Base-by-base conservation (phyloP, 768 basidiomycete genomes). In the Boletellus ananas region DNA sequence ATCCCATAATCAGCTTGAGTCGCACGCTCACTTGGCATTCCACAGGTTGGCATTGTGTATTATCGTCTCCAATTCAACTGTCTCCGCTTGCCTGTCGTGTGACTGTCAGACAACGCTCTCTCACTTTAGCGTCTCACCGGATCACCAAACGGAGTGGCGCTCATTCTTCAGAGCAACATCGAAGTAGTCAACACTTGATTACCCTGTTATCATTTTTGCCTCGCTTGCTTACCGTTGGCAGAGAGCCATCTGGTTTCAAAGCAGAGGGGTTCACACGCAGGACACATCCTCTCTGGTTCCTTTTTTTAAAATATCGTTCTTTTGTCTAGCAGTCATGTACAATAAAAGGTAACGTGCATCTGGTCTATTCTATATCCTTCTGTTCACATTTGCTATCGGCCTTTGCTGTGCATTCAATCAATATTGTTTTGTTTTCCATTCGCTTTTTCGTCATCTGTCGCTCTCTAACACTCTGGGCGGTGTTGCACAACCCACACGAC, bases 391-490 rank as follows among this genome's bases (percentile, higher is more conserved):
- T n/a, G 14, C 43, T 20, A 0, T 39, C 50, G 48, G 36, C 36
- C 23, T 31, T 16, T 11, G 5, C 2, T 7, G 43, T 47, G 7
- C 18, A 41, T 49, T 10, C 27, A 16, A 62, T 50, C 49, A 11
- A 49, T 3, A 51, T n/a, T 39, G 23, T 34, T 2, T 47, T 12
- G 6, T 45, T 34, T 45, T 36, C 17, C 3, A 9, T 9, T 9
- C 23, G 4, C 21, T 18, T 48, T 25, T 48, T 58, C 20, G 14
- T 6, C 20, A 14, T 25, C 33, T 3, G 23, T 47, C 65, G 93
- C 92, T 95, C 90, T 79, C 79, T 80, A 80, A 94, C 93, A 95
- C 93, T 94, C 93, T 94, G 93, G 85, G 79, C 83, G 81, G 79
- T 85, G 85, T 83, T 60, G 58, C 52, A 68, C 51, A 59, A 64